Base-by-base conservation (phyloP, 306 rosid genomes). In the Vigna angularis region DNA sequence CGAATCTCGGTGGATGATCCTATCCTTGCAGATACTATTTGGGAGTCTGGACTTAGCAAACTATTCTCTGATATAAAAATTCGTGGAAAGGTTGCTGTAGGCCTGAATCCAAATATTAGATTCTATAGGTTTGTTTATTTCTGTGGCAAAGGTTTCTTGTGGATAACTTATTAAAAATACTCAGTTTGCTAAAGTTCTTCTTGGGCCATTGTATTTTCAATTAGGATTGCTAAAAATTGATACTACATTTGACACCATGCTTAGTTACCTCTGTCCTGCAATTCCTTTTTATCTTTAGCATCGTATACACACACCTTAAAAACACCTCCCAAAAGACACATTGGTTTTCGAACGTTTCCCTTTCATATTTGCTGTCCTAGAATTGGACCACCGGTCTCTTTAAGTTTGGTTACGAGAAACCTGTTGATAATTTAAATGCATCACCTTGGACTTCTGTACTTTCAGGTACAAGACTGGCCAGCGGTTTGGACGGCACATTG, bases 401-500 rank as follows among this genome's bases (percentile, higher is more conserved):
- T 48, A 17, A 68, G 44, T 51, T 30, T 59, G 71, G 66, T 38
- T 26, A 2, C 36, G 42, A 53, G 78, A 75, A 38, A 75, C 74
- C 40, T 62, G 30, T 28, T 34, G 58, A 44, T 72, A 14, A 50
- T 26, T 34, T 8, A 36, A 38, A 12, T 52, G 64, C 50, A 51
- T 75, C 48, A 61, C 45, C 47, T 40, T 67, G 36, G 18, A 58
- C 65, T 73, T 56, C 16, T 70, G 75, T 9, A 50, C 78, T 81
- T 20, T 72, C 53, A 95, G 98, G 86, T 95, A 92, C 91, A 88
- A 88, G 70, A 91, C 66, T 73, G 97, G 98, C 70, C 98, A 95
- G 74, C 85, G 89, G 6, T 95, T 95, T 83, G 98, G 98, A 70
- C 87, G 93, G 51, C 98, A 95, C 88, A 91, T 95, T 75, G 98